Evolutionary conservation across 345 rosid genomes (phyloP), one percentile per base, ranked within the genome.

Genomic region (Populus pruinosa): DNA sequence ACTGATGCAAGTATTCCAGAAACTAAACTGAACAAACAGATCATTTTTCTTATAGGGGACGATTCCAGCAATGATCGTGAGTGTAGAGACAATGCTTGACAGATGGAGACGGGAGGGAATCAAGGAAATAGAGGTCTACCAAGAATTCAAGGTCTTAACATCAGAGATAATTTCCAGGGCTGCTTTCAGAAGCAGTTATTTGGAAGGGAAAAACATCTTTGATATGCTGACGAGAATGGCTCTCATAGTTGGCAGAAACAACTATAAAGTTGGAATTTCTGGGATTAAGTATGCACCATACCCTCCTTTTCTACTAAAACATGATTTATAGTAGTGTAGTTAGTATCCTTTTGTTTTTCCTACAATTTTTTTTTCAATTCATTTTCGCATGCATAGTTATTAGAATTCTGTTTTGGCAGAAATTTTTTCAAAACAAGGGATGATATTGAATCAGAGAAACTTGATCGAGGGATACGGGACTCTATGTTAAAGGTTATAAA

Each of bases 81-180:
- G 87, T 43, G 85, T 79, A 27, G 84, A 86, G 68, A 70, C 70
- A 81, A 86, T 86, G 90, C 66, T 87, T 12, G 83, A 85, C 31
- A 79, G 82, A 75, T 86, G 90, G 89, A 84, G 79, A 76, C 62
- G 33, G n/a, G 64, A 71, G 41, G 85, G 74, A 18, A 81, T 76
- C 2, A 76, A 77, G 41, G 88, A 89, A 82, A 84, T 87, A 6
- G 89, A 86, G 18, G 87, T 78, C 36, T 81, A 50, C 70, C 59
- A 78, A 16, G 88, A 89, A 71, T 75, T 86, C 43, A 89, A 62
- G 56, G 13, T 85, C 25, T 76, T 89, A 64, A 86, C 89, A 18
- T 85, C 90, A 43, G 89, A 89, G 76, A 67, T 87, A n/a, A 89
- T 86, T 71, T 86, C 89, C 12, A 82, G 89, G 72, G 86, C 90